Percentiles rank a stretch among this genome's conserved stretches.
These are phyloP conservation scores for Phaseolus coccineus DNA, from an alignment of 331 rosid genomes.

Conservation along the genomic window DNA sequence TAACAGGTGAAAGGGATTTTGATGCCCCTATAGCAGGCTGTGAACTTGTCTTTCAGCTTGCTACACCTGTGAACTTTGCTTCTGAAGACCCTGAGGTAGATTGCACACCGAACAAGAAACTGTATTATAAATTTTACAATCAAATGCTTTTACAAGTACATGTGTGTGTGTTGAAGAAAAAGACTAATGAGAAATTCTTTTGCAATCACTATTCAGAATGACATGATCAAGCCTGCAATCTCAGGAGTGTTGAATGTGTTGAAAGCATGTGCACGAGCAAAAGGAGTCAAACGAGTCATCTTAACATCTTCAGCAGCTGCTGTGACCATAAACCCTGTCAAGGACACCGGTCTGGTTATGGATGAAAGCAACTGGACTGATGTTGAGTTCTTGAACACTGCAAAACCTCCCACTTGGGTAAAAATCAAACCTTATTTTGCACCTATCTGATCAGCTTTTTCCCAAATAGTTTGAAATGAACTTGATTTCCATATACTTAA, in stretches of 20 bases:
- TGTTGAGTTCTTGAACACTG: slow-evolving; percentile 60
- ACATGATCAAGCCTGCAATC: slow-evolving; percentile 87
- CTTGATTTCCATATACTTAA: not conserved
- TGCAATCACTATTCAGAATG: slow-evolving; percentile 56
- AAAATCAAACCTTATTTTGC: not conserved
- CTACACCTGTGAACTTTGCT: slow-evolving; percentile 82
- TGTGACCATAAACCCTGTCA: slow-evolving; percentile 59
- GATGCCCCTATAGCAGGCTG: slow-evolving; percentile 77
- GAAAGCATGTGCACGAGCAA: slow-evolving; percentile 69
- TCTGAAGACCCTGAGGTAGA: slow-evolving; percentile 87
- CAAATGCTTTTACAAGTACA: not conserved
- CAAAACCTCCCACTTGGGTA: slow-evolving; percentile 89
- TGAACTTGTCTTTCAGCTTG: slow-evolving; percentile 82
- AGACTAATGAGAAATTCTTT: slow-evolving; percentile 1
- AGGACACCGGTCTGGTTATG: slow-evolving; percentile 61
- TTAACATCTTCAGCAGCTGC: slow-evolving; percentile 92
- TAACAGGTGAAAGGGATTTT: slow-evolving; percentile 66
- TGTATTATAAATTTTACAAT: slow-evolving; percentile 11
- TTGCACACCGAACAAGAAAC: slow-evolving; percentile 1
- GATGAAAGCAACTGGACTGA: slow-evolving; percentile 79
- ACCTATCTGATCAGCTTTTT: not conserved
- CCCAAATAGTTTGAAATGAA: not conserved
- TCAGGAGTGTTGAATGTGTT: slow-evolving; percentile 74
- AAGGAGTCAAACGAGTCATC: slow-evolving; percentile 73
- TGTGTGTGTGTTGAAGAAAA: slow-evolving; percentile 17